phyloP scores from a whole-genome alignment of 257 asterid genomes.

The Jacaranda copaia region DNA sequence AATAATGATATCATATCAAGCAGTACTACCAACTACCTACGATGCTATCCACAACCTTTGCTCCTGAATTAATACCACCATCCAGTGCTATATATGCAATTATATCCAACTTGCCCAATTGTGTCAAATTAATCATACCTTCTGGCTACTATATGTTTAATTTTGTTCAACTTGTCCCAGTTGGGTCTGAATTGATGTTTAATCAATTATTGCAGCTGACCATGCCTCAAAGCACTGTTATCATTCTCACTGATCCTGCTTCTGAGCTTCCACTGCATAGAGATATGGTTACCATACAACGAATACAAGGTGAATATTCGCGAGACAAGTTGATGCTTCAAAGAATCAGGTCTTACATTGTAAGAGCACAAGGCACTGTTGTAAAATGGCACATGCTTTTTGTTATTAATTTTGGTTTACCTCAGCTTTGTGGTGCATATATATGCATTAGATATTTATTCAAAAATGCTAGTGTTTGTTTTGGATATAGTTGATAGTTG shows the following conservation, averaged over 20 bases:
- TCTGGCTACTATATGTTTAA: neutral
- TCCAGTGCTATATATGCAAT: too few relatives aligned
- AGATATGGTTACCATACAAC: slow-evolving; percentile 68
- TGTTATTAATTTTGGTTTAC: slow-evolving; percentile 35
- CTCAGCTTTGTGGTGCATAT: slow-evolving; percentile 23
- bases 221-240: slow-evolving; percentile 76
- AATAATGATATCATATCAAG: neutral
- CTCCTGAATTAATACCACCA: neutral
- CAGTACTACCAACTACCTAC: slow-evolving; percentile 1
- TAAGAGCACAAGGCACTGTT: slow-evolving; percentile 67
- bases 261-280: slow-evolving; percentile 69
- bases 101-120: too few relatives aligned
- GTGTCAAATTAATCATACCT: too few relatives aligned
- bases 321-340: slow-evolving; percentile 99
- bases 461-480: slow-evolving; percentile 2
- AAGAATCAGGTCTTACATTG: slow-evolving; percentile 99
- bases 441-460: slow-evolving; percentile 15
- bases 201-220: slow-evolving; percentile 56
- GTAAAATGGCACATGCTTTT: slow-evolving; percentile 43
- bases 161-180: slow-evolving; percentile 7
- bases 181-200: slow-evolving; percentile 35
- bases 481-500: slow-evolving; percentile 1
- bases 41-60: neutral
- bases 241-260: slow-evolving; percentile 84
- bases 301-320: slow-evolving; percentile 98